Percentiles rank a stretch among this genome's conserved stretches.
Conservation (phyloP, 371 early-diverging fungal species). For the Mortierella polycephala region DNA sequence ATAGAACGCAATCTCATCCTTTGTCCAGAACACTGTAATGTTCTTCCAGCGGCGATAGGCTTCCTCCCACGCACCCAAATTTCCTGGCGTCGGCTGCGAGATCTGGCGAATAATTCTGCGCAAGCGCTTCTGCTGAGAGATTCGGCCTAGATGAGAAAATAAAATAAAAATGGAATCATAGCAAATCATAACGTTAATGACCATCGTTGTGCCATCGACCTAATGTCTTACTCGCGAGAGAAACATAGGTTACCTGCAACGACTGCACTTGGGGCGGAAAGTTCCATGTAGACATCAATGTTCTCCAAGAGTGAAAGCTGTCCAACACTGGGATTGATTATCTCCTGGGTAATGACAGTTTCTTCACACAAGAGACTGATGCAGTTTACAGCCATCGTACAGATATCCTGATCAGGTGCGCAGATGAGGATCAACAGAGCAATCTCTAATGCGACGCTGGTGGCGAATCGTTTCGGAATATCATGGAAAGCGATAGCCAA, state of each 20-base stretch:
- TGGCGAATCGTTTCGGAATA: slow-evolving; percentile 73
- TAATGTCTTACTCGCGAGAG: not conserved
- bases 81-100: slow-evolving; percentile 78
- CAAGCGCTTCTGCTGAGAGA: slow-evolving; percentile 84
- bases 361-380: slow-evolving; percentile 74
- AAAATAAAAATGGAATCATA: not conserved
- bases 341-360: slow-evolving; percentile 63
- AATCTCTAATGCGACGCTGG: slow-evolving; percentile 81
- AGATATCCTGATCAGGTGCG: slow-evolving; percentile 79
- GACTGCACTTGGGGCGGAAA: slow-evolving; percentile 67
- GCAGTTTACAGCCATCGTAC: slow-evolving; percentile 69
- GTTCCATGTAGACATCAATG: slow-evolving; percentile 75
- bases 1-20: slow-evolving; percentile 50
- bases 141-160: slow-evolving; percentile 55
- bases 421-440: slow-evolving; percentile 82
- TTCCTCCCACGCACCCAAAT: slow-evolving; percentile 89
- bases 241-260: slow-evolving; percentile 62
- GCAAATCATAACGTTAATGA: not conserved
- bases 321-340: slow-evolving; percentile 65
- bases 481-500: slow-evolving; percentile 64
- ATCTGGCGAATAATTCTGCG: slow-evolving; percentile 77
- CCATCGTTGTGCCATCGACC: not conserved
- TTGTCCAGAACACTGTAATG: slow-evolving; percentile 66
- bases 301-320: slow-evolving; percentile 78
- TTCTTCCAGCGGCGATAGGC: slow-evolving; percentile 83